Conservation (phyloP, 2,329 filamentous ascomycete species). For the Ilyonectria destructans region DNA sequence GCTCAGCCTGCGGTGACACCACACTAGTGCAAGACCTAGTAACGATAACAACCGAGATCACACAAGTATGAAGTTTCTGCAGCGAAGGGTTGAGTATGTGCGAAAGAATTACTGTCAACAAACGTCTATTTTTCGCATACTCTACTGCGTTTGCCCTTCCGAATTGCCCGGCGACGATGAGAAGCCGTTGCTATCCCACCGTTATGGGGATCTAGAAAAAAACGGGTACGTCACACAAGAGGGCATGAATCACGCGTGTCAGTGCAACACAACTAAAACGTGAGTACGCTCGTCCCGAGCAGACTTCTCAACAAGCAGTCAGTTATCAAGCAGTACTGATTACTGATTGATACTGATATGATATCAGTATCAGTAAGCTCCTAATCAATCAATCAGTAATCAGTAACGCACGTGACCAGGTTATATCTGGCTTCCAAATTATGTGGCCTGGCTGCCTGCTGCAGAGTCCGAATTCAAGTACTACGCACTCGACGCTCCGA, state of each 20-base stretch:
- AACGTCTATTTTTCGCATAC: background rate
- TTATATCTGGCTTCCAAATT: no score
- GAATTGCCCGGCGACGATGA: background rate
- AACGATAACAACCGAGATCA: conserved; percentile 1
- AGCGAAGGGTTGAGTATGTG: conserved; percentile 11
- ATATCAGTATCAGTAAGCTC: no score
- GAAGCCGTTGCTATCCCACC: background rate
- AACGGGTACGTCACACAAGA: background rate
- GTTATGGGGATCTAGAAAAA: background rate
- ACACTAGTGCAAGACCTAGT: background rate
- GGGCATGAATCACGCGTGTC: background rate
- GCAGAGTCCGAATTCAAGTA: no score
- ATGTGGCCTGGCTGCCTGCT: no score
- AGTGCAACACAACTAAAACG: background rate
- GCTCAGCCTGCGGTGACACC: background rate
- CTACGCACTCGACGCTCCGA: no score
- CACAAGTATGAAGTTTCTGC: conserved; percentile 5
- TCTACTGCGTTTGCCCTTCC: background rate
- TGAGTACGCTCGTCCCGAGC: background rate
- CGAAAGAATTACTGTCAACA: conserved; percentile 12
- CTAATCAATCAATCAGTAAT: no score
- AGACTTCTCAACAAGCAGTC: no score
- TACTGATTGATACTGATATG: no score
- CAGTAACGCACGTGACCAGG: no score
- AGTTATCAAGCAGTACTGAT: no score